Percentiles rank a stretch among this genome's conserved stretches.
Evolutionary conservation across 1,284 basidiomycete species (phyloP).

Genomic region (Volvariella surrecta): DNA sequence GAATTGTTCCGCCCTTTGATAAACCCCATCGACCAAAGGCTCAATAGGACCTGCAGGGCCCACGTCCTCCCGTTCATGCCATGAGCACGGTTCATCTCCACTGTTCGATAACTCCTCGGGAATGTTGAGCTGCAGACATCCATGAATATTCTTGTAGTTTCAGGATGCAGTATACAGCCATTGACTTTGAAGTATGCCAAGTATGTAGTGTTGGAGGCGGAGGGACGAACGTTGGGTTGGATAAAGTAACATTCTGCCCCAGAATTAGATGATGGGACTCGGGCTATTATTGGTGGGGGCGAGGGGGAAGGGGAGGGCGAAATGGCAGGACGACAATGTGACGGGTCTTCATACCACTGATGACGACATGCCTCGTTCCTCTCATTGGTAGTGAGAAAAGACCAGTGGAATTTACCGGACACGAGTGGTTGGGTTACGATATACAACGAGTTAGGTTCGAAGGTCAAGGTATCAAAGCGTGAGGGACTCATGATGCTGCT

Average conservation of each 20-base stretch:
- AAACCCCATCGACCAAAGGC: neutral
- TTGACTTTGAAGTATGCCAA: slow-evolving; percentile 1
- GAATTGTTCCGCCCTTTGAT: neutral
- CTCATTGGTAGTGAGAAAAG: neutral
- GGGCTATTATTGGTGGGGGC: too few relatives aligned
- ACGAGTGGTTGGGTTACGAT: slow-evolving; percentile 1
- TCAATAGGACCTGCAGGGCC: neutral
- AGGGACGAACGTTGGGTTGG: neutral
- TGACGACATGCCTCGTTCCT: neutral
- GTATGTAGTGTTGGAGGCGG: neutral
- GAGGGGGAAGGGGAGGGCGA: too few relatives aligned
- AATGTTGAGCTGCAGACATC: neutral
- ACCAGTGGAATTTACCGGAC: slow-evolving; percentile 1
- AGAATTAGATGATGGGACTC: neutral
- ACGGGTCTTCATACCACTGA: slow-evolving; percentile 1
- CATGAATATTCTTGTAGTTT: neutral
- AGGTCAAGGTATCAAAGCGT: neutral
- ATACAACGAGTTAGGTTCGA: neutral
- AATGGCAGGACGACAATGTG: too few relatives aligned
- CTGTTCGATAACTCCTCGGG: neutral
- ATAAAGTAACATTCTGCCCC: neutral
- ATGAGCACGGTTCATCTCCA: neutral
- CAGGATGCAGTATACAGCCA: neutral
- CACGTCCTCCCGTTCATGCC: neutral
- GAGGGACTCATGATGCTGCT: slow-evolving; percentile 1